These are phyloP conservation scores for Poa annua DNA, from an alignment of 176 grass and related monocot genomes.

Conservation along the genomic window DNA sequence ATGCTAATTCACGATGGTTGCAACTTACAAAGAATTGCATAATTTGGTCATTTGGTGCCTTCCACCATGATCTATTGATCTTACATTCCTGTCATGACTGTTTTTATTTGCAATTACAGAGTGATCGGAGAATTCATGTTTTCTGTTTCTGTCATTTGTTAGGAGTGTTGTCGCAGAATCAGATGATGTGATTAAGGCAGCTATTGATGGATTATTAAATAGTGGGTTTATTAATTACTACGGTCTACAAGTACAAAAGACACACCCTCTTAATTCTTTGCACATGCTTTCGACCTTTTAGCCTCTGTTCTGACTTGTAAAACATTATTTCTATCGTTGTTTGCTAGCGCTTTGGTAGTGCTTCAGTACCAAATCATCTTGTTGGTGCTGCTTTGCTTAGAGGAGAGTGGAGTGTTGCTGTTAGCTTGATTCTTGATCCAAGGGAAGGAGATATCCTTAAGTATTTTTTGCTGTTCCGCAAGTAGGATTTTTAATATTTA, in stretches of 20 bases:
- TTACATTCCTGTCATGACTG: background rate
- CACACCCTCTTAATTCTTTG: background rate
- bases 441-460: slow-evolving; percentile 86
- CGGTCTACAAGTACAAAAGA: slow-evolving; percentile 74
- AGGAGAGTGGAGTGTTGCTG: slow-evolving; percentile 92
- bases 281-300: slow-evolving; percentile 24
- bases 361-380: slow-evolving; percentile 86
- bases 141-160: slow-evolving; percentile 42
- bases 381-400: slow-evolving; percentile 87
- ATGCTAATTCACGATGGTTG: slow-evolving; percentile 13
- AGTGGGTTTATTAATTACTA: slow-evolving; percentile 94
- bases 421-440: slow-evolving; percentile 85
- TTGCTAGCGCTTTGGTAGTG: slow-evolving; percentile 87
- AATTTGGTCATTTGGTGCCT: background rate
- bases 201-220: slow-evolving; percentile 66
- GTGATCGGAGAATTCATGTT: slow-evolving; percentile 21
- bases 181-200: slow-evolving; percentile 64
- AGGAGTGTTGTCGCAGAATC: slow-evolving; percentile 78
- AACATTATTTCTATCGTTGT: slow-evolving; percentile 28
- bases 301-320: slow-evolving; percentile 15
- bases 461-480: slow-evolving; percentile 24
- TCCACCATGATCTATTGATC: background rate
- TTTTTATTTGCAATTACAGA: slow-evolving; percentile 32
- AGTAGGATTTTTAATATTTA: slow-evolving; percentile 33
- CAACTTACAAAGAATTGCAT: slow-evolving; percentile 11